Evolutionary conservation across 1,139 yeast species (phyloP).

Genomic region (Yamadazyma dushanensis): DNA sequence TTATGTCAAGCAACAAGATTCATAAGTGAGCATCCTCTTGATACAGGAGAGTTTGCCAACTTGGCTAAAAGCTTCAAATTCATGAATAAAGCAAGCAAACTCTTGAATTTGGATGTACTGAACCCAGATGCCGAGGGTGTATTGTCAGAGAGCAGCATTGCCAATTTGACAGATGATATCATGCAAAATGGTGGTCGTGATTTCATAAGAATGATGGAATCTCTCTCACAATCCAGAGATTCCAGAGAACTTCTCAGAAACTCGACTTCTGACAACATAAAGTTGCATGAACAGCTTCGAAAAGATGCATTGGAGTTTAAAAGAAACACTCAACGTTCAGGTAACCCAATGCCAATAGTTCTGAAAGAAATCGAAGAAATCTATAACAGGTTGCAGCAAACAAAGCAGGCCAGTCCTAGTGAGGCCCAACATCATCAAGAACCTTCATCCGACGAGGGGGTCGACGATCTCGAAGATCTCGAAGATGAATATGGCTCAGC

Average conservation of each 20-base stretch:
- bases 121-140: too few relatives aligned
- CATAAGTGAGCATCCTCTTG: constrained; percentile 6
- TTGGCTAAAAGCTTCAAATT: neutral
- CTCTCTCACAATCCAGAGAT: constrained; percentile 59
- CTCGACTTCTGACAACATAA: constrained; percentile 10
- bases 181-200: constrained; percentile 72
- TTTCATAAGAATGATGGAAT: constrained; percentile 77
- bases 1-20: constrained; percentile 7
- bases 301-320: constrained; percentile 13
- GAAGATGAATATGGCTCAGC: constrained; percentile 14
- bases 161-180: constrained; percentile 75
- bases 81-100: constrained; percentile 1
- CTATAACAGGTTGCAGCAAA: neutral
- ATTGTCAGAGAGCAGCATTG: constrained; percentile 10
- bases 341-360: neutral
- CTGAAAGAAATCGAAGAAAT: neutral
- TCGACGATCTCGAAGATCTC: constrained; percentile 17
- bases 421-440: constrained; percentile 2
- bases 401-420: too few relatives aligned
- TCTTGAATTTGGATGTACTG: constrained; percentile 22
- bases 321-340: constrained; percentile 5
- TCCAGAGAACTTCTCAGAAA: constrained; percentile 34
- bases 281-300: constrained; percentile 7
- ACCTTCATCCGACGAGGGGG: constrained; percentile 5
- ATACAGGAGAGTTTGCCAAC: neutral